Base-by-base conservation (phyloP, 345 rosid genomes). In the Capsella bursapastoris region DNA sequence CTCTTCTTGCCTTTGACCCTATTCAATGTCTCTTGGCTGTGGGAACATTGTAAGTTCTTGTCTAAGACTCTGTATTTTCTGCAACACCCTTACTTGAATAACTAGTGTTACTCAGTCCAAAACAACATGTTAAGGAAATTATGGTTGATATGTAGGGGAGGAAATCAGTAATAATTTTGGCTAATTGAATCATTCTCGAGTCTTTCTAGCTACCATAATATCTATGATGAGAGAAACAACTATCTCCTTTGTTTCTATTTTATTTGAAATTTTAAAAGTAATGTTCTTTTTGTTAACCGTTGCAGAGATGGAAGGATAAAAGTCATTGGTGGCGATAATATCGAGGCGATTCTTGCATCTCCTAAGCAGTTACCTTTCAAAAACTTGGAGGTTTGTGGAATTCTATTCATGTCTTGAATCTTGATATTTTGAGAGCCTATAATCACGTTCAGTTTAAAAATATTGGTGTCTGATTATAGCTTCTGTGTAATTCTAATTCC, bases 281-380 rank as follows among this genome's bases (percentile, higher is more conserved):
- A 60, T 59, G n/a, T 22, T 49, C 35, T 69, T 44, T 72, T 66
- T 62, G 47, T 41, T 59, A 18, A 43, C 31, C 53, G 4, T 68
- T 60, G 60, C 70, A 95, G 97, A 64, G 97, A 95, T 81, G 97
- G 97, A 49, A 84, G 92, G 79, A 90, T 95, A 70, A 92, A 92
- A 83, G 93, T 95, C 65, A 80, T 92, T 66, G 97, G 97, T 34
- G 90, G 88, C 27, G 86, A 88, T 75, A 81, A 86, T 60, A 81
- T 92, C 4, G 97, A 95, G 84, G 97, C 82, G 14, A 82, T 95
- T 80, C 79, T 95, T 70, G 81, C 85, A 58, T 87, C 96, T 68
- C 89, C 91, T 3, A 92, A 86, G 80, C 85, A 84, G 67, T 68
- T 72, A 64, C 92, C 96, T 47, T 86, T 83, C 76, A 95, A 90